Base-by-base conservation (phyloP, 306 rosid genomes). In the Lathyrus tuberosus region DNA sequence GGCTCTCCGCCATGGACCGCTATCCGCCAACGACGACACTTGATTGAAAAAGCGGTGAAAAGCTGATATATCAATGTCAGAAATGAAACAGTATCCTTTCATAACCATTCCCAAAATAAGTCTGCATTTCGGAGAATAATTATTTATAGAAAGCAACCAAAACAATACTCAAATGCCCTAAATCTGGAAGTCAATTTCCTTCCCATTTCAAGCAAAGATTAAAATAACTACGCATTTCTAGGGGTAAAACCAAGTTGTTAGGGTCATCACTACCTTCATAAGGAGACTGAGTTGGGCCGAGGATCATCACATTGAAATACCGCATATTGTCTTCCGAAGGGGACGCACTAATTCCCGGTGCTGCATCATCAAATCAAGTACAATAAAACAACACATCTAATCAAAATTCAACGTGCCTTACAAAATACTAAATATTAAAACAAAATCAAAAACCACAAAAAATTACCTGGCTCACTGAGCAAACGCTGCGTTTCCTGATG, bases 271-370 rank as follows among this genome's bases (percentile, higher is more conserved):
- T 88, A 93, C 98, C 98, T 88, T 93, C 98, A 65, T 90, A 93
- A 11, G 98, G 98, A 12, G 98, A 93, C 83, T 93, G 98, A 5
- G 98, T 88, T 0, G 98, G 98, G 64, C 98, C 98, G 48, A 93
- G 98, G 71, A 93, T 93, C 97, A 90, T 93, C 80, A 90, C 98
- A 78, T 93, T 93, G 79, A 93, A 93, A 74, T 93, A 93, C 9
- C 98, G 82, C 98, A 93, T 93, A 75, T 93, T 93, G 61, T 93
- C 98, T 65, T 93, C 98, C 0, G 98, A 93, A 16, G 98, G 98
- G 15, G 97, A 93, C 1, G 98, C 98, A 71, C 98, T 93, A 70
- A 93, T 93, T 44, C 98, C 98, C 14, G 98, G 98, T 22, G 97
- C 98, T 93, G 88, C 74, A 78, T 69, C 59, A 76, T 26, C 71